Conservation (phyloP, 169 alveolate genomes). For the Plasmodium chabaudi region DNA sequence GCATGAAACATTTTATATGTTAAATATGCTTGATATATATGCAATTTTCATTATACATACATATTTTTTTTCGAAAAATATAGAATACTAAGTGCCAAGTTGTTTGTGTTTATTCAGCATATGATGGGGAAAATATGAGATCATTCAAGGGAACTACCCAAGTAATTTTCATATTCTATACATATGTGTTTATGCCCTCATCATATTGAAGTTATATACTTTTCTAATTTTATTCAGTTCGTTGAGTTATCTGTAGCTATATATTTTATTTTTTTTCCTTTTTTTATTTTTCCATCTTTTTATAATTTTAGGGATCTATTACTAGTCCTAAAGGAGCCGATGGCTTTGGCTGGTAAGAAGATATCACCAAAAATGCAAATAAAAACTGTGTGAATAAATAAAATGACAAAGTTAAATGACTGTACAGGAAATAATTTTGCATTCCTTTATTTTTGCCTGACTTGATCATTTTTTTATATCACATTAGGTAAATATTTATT, state of each 20-base stretch:
- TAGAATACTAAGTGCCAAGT: conserved; percentile 49
- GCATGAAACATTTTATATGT: too few relatives aligned
- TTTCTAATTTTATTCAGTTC: neutral
- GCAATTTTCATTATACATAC: neutral
- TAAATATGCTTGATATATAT: too few relatives aligned
- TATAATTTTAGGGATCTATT: conserved; percentile 26
- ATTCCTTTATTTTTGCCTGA: neutral
- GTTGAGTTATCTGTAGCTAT: neutral
- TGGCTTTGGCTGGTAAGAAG: conserved; percentile 44
- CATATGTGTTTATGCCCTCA: neutral
- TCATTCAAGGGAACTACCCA: conserved; percentile 66
- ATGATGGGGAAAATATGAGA: conserved; percentile 24
- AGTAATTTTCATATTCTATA: conserved; percentile 12
- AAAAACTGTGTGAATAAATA: neutral
- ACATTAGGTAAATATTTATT: neutral
- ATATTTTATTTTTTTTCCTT: neutral
- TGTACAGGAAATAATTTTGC: neutral
- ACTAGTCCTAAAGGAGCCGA: conserved; percentile 34
- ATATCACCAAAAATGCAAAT: neutral
- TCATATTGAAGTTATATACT: neutral
- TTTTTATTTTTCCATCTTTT: neutral
- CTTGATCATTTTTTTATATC: neutral
- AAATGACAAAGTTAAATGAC: neutral
- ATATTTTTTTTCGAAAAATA: neutral
- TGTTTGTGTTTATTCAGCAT: conserved; percentile 53